Base-by-base conservation (phyloP, 106 monocot species). In the Posidonia australis region DNA sequence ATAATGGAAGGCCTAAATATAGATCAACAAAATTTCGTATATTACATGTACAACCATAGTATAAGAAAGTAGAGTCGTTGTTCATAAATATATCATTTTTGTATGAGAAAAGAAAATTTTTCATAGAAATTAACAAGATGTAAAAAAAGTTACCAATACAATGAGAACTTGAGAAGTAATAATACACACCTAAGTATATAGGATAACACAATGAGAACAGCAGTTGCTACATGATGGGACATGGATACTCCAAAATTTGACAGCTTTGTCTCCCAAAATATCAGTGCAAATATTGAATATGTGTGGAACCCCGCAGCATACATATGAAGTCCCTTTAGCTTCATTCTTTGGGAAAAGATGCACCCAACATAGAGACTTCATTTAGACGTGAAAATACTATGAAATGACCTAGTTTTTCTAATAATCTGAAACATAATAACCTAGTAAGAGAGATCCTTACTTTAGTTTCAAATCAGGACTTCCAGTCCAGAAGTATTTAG, bases 221-320 rank as follows among this genome's bases (percentile, higher is more conserved):
- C 81, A 55, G 77, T 84, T 53, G 93, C 86, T 12, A 89, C 65
- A 72, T 96, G 94, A 78, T 96, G 94, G 51, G 67, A 82, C 94
- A 96, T 80, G 42, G 94, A 90, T 28, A 90, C 84, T 16, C 81
- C 84, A 72, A 77, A 89, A 65, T 94, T 89, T 51, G 86, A 79
- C 29, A 89, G 78, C 69, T 79, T 83, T 76, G 93, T 94, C 81
- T 94, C 93, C 93, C 93, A 94, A 57, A 82, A 89, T 30, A 93
- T 41, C 66, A 93, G 70, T 20, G 93, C 93, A 66, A 88, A 88
- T 48, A 93, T 93, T 29, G 88, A 93, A 66, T 93, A 86, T 55
- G 85, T 77, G 56, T 93, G 89, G 62, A 93, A 93, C 56, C 93
- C 93, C 76, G 81, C 83, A 45, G 54, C 64, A 56, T 72, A 72